A percentile compares a stretch with the other conserved stretches of the same genome.
These are phyloP conservation scores for Saccharomycopsis amapae DNA, from an alignment of 805 yeast species.

Conservation along the genomic window DNA sequence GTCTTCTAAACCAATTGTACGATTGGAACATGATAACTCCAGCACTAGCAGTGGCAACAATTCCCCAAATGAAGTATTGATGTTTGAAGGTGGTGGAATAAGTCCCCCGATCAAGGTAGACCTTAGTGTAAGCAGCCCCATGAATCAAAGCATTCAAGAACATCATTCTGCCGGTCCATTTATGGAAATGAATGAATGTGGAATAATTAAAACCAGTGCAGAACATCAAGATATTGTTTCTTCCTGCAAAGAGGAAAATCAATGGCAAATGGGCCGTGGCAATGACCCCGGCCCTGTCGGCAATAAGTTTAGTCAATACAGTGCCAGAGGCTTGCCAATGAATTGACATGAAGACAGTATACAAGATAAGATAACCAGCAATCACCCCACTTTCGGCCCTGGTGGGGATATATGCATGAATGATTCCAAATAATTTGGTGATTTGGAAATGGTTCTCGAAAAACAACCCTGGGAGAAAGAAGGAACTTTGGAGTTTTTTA, in stretches of 20 bases:
- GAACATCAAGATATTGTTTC: slow-evolving; percentile 60
- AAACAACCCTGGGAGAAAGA: slow-evolving; percentile 27
- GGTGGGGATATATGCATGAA: slow-evolving; percentile 30
- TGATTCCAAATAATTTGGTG: slow-evolving; percentile 16
- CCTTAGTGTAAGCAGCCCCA: slow-evolving; percentile 7
- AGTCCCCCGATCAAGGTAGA: neutral
- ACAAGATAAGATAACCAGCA: slow-evolving; percentile 29
- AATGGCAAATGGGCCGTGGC: slow-evolving; percentile 42
- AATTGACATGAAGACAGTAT: slow-evolving; percentile 26
- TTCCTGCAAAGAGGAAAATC: slow-evolving; percentile 56
- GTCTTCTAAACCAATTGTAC: slow-evolving; percentile 42
- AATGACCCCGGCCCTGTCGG: slow-evolving; percentile 33
- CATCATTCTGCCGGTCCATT: slow-evolving; percentile 48
- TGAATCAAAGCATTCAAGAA: slow-evolving; percentile 24
- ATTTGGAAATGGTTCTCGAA: slow-evolving; percentile 25
- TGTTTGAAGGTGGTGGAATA: neutral
- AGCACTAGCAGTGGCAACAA: slow-evolving; percentile 35
- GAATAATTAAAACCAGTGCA: slow-evolving; percentile 58
- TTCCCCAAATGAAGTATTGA: slow-evolving; percentile 41
- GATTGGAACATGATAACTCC: slow-evolving; percentile 41
- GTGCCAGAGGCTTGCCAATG: slow-evolving; percentile 23
- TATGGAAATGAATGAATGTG: slow-evolving; percentile 61
- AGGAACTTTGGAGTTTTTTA: slow-evolving; percentile 23
- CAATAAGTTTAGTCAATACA: slow-evolving; percentile 30
- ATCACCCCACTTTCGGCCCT: slow-evolving; percentile 33